A percentile compares a stretch with the other conserved stretches of the same genome.
phyloP scores from a whole-genome alignment of 2,329 filamentous ascomycete genomes.

The Paecilomyces dactylethromorphus region DNA sequence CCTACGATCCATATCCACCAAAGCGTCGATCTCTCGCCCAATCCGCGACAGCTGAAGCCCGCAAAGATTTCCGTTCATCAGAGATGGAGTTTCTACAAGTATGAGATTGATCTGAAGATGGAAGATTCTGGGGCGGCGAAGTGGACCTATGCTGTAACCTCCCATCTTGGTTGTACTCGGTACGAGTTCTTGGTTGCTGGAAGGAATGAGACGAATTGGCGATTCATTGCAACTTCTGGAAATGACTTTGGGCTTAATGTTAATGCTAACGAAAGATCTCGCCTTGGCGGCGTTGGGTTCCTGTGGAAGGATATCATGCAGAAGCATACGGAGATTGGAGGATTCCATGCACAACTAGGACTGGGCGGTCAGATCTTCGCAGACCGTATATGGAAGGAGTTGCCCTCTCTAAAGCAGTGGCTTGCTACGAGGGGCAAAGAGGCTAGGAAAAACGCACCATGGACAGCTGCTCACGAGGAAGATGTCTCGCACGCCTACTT shows the following conservation, averaged over 20 bases:
- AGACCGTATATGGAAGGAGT: constrained; percentile 92
- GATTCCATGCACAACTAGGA: constrained; percentile 90
- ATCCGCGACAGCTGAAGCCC: constrained; percentile 77
- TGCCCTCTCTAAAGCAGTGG: constrained; percentile 91
- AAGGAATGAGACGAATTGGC: constrained; percentile 83
- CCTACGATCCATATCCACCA: constrained; percentile 95
- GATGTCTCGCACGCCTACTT: constrained; percentile 96
- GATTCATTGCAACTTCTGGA: constrained; percentile 90
- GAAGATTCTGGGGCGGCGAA: constrained; percentile 68
- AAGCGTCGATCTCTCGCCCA: constrained; percentile 83
- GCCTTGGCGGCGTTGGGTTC: constrained; percentile 80
- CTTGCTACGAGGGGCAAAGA: constrained; percentile 88
- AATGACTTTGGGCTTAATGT: constrained; percentile 92
- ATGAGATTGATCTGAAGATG: constrained; percentile 87
- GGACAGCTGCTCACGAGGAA: constrained; percentile 92
- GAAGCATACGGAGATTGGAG: constrained; percentile 92
- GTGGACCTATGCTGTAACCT: constrained; percentile 98
- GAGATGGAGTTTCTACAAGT: constrained; percentile 92
- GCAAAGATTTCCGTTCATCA: constrained; percentile 83
- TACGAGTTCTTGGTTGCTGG: constrained; percentile 97
- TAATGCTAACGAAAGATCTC: constrained; percentile 74
- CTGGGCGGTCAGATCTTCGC: constrained; percentile 93
- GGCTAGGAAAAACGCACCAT: constrained; percentile 79
- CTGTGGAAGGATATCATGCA: constrained; percentile 99
- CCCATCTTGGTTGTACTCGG: constrained; percentile 91